Conservation (phyloP, 1,284 basidiomycete species). For the Exobasidium cylindrosporum region DNA sequence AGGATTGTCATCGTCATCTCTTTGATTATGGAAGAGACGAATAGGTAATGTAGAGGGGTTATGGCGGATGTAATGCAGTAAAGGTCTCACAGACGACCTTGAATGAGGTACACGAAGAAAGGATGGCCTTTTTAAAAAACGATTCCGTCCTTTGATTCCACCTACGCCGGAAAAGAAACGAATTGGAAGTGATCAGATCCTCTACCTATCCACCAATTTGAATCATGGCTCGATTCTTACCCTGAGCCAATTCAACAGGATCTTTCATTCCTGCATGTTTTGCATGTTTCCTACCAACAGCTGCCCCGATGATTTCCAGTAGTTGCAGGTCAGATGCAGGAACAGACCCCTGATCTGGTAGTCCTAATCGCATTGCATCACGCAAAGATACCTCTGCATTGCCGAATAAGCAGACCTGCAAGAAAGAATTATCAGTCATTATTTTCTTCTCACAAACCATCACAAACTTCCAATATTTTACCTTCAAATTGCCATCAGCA, state of each 20-base stretch:
- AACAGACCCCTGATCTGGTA: conserved; percentile 6
- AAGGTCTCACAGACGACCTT: too few relatives aligned
- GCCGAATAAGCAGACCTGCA: conserved; percentile 76
- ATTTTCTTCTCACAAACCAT: too few relatives aligned
- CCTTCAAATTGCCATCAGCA: conserved; percentile 81
- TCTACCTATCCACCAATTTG: conserved; percentile 67
- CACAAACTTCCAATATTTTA: too few relatives aligned
- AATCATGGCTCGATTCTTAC: conserved; percentile 66
- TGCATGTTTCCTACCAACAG: conserved; percentile 72
- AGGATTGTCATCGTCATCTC: conserved; percentile 21
- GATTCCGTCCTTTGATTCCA: too few relatives aligned
- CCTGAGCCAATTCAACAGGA: conserved; percentile 37
- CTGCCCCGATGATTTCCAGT: conserved; percentile 64
- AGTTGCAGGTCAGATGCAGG: conserved; percentile 64
- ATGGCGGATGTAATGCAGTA: too few relatives aligned
- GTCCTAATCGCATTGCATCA: conserved; percentile 64
- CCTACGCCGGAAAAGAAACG: background rate
- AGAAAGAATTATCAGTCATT: background rate
- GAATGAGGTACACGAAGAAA: too few relatives aligned
- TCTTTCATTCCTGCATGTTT: conserved; percentile 64
- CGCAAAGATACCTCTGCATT: conserved; percentile 77
- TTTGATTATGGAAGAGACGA: too few relatives aligned
- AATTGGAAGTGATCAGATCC: conserved; percentile 5
- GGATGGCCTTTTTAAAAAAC: too few relatives aligned
- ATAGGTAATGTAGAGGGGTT: too few relatives aligned